These are phyloP conservation scores for Leccinum boreale DNA, from an alignment of 768 basidiomycete genomes.

Conservation along the genomic window DNA sequence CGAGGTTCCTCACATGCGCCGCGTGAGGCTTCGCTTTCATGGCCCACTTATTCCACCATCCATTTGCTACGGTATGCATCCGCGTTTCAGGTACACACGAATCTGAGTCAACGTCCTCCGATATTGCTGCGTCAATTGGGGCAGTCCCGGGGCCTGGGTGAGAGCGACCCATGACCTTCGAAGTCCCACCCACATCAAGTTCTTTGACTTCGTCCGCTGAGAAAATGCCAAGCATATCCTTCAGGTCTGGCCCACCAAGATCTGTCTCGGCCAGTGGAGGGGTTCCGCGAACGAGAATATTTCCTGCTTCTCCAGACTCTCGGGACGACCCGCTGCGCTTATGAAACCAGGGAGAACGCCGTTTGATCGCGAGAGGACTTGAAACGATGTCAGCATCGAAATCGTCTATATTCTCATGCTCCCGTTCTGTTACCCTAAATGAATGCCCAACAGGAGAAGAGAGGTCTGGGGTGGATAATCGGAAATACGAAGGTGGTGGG, in stretches of 20 bases:
- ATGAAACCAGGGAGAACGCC: conserved; percentile 12
- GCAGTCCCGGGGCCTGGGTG: conserved; percentile 30
- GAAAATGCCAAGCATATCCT: conserved; percentile 41
- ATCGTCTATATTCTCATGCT: conserved; percentile 30
- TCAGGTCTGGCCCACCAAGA: conserved; percentile 42
- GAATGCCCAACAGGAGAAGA: conserved; percentile 58
- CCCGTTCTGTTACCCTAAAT: conserved; percentile 13
- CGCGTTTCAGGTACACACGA: conserved; percentile 28
- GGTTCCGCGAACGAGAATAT: conserved; percentile 29
- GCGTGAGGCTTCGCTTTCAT: conserved; percentile 23
- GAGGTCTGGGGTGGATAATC: conserved; percentile 53
- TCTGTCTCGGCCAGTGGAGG: conserved; percentile 20
- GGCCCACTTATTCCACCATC: conserved; percentile 54
- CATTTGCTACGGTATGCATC: conserved; percentile 40
- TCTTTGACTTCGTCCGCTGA: conserved; percentile 46
- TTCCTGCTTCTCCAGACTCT: conserved; percentile 1
- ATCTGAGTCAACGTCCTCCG: conserved; percentile 27
- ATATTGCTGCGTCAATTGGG: conserved; percentile 19
- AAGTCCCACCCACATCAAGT: conserved; percentile 18
- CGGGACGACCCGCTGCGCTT: background rate
- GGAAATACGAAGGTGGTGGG: conserved; percentile 52
- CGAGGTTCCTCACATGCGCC: conserved; percentile 18
- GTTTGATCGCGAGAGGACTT: conserved; percentile 29
- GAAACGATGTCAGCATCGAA: conserved; percentile 49
- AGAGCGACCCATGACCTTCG: conserved; percentile 35